A percentile compares a stretch with the other conserved stretches of the same genome.
These are phyloP conservation scores for Beauveria brongniartii DNA, from an alignment of 2,329 filamentous ascomycete species.

Conservation along the genomic window DNA sequence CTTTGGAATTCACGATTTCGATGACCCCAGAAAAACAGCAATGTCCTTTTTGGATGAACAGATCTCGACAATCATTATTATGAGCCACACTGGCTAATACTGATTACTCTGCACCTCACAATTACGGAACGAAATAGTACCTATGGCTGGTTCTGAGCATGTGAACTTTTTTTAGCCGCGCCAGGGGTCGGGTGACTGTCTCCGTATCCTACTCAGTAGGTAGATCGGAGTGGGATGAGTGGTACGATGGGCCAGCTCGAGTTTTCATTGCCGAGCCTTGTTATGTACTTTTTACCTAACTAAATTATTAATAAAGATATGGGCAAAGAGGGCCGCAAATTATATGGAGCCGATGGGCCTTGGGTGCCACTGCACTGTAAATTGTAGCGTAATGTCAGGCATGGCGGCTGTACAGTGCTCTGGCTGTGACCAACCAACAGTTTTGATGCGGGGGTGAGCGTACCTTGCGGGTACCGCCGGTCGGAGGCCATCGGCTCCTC, in stretches of 20 bases:
- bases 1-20: not conserved
- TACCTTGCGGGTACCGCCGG: constrained; percentile 16
- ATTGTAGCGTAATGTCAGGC: constrained; percentile 3
- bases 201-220: not conserved
- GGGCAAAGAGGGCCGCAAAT: not conserved
- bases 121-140: too few relatives aligned
- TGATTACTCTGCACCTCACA: not conserved
- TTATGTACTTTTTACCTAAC: constrained; percentile 12
- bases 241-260: not conserved
- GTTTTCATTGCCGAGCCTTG: not conserved
- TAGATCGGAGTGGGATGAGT: not conserved
- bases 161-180: not conserved
- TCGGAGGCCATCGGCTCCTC: constrained; percentile 16
- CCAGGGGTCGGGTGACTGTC: not conserved
- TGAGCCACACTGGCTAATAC: constrained; percentile 1
- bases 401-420: not conserved
- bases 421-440: not conserved
- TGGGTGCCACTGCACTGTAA: not conserved
- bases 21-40: too few relatives aligned
- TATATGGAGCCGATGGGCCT: constrained; percentile 6
- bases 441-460: constrained; percentile 10
- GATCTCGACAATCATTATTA: not conserved
- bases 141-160: not conserved
- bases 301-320: not conserved
- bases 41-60: too few relatives aligned